These are phyloP conservation scores for Lactarius sanguifluus DNA, from an alignment of 768 basidiomycete species.

Conservation along the genomic window DNA sequence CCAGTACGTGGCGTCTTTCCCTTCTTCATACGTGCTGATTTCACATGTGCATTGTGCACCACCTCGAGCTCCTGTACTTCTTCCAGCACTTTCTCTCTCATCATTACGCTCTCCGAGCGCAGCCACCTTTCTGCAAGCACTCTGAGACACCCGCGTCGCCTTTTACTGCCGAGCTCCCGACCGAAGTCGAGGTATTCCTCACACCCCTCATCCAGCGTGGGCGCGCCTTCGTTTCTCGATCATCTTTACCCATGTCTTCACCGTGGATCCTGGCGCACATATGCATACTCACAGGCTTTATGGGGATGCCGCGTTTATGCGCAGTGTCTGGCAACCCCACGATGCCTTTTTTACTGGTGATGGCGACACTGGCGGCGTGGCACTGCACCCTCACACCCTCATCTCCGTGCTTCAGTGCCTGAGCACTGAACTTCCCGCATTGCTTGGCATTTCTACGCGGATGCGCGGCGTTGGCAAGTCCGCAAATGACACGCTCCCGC, in stretches of 20 bases:
- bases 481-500: too few relatives aligned
- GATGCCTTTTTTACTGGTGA: background rate
- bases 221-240: conserved; percentile 8
- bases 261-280: background rate
- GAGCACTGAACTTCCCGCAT: too few relatives aligned
- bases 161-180: conserved; percentile 29
- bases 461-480: too few relatives aligned
- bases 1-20: conserved; percentile 61
- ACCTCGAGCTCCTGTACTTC: conserved; percentile 75
- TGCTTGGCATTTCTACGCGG: too few relatives aligned
- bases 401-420: too few relatives aligned
- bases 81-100: conserved; percentile 88
- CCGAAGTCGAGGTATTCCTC: conserved; percentile 60
- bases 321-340: conserved; percentile 25
- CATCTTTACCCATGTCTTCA: background rate
- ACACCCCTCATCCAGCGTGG: conserved; percentile 8
- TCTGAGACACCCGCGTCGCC: conserved; percentile 71
- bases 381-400: too few relatives aligned
- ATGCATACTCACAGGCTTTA: conserved; percentile 14
- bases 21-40: background rate
- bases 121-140: conserved; percentile 76
- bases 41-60: conserved; percentile 33
- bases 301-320: conserved; percentile 26
- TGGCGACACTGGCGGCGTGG: too few relatives aligned
- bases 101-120: conserved; percentile 79